Evolutionary conservation across 2,329 filamentous ascomycete genomes (phyloP).

Genomic region (Calonectria crousiana): DNA sequence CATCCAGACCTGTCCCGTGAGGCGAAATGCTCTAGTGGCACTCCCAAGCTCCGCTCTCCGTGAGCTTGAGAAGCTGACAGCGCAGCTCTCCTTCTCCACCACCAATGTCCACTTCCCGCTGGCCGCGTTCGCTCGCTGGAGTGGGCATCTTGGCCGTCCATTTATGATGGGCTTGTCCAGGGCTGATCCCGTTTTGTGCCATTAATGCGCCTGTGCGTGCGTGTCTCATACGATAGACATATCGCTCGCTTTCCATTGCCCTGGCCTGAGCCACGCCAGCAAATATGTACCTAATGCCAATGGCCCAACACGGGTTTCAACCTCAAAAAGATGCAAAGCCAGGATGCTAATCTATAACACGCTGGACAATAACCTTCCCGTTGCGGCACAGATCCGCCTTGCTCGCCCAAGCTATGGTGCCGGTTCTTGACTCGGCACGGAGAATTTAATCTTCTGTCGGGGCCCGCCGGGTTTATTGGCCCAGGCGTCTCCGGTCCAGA

Average conservation of each 20-base stretch:
- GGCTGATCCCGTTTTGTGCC: not conserved
- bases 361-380: not conserved
- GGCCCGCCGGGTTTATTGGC: constrained; percentile 35
- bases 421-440: not conserved
- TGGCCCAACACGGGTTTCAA: not conserved
- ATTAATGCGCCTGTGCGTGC: not conserved
- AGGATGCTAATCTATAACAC: not conserved
- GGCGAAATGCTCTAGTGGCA: constrained; percentile 22
- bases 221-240: constrained; percentile 9
- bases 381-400: constrained; percentile 5
- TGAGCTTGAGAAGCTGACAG: constrained; percentile 20
- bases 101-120: constrained; percentile 9
- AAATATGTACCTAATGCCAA: not conserved
- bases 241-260: not conserved
- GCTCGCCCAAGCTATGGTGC: constrained; percentile 4
- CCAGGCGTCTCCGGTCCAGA: constrained; percentile 13
- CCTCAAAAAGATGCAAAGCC: not conserved
- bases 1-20: constrained; percentile 19
- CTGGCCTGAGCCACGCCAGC: not conserved
- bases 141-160: not conserved
- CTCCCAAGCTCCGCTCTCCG: constrained; percentile 8
- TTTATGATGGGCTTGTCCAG: not conserved
- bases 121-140: not conserved
- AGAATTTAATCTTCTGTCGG: not conserved
- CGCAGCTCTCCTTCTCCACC: constrained; percentile 22